Base-by-base conservation (phyloP, 495 filamentous ascomycete genomes). In the Penicillium desertorum region DNA sequence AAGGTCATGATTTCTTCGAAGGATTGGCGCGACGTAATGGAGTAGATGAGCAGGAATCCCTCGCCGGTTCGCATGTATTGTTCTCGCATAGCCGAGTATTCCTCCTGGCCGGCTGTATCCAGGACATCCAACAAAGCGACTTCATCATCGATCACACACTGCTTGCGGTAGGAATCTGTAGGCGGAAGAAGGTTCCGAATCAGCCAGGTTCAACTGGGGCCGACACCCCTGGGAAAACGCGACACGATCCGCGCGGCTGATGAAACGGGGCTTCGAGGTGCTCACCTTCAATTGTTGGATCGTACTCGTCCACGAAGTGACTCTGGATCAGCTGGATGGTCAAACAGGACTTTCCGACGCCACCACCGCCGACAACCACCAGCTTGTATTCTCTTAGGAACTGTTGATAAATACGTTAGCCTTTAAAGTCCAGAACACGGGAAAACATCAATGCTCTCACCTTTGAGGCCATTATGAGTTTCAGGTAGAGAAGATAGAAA, bases 61-160 rank as follows among this genome's bases (percentile, higher is more conserved):
- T 98, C 94, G 68, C 94, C 94, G 36, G 95, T 98, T 64, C 94
- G 88, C 94, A 98, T 98, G 82, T 98, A 98, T 79, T 98, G 94
- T 79, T 98, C 94, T 61, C 94, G 86, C 94, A 98, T 98, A 51
- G 94, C 94, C 37, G 92, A 96, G 79, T 98, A 98, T 76, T 98
- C 94, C 75, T 98, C 94, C 76, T 98, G 94, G 52, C 94, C 94
- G 52, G 94, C 94, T 47, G 94, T 98, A 73, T 98, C 94, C 65
- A 98, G 86, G 52, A 98, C 93, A 72, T 98, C 94, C 69, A 98
- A 87, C 52, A 97, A 83, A 43, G 94, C 95, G 61, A 97, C 90
- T 74, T 98, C 94, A 65, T 97, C 94, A 71, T 98, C 94, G 72
- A 98, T 95, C 54, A 95, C 86, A 71, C 95, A 98, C 83, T 98